These are phyloP conservation scores for Lactarius tabidus DNA, from an alignment of 768 basidiomycete species.

Conservation along the genomic window DNA sequence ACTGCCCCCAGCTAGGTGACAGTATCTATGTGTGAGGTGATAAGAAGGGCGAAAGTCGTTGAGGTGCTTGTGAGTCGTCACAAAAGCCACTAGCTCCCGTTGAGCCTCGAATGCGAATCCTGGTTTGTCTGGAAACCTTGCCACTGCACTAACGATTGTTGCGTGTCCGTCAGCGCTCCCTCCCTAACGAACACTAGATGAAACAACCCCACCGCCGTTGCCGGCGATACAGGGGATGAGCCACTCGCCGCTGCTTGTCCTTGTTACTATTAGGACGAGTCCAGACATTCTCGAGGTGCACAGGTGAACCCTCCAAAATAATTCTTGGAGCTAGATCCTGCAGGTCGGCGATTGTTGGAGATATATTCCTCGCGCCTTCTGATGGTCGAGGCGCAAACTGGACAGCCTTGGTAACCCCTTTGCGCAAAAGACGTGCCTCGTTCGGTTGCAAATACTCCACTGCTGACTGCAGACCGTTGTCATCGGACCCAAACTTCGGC, in stretches of 20 bases:
- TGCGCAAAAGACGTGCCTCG: constrained; percentile 36
- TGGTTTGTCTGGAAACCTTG: not conserved
- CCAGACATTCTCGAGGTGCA: not conserved
- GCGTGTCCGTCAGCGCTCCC: not conserved
- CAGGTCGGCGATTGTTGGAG: constrained; percentile 15
- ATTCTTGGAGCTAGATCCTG: not conserved
- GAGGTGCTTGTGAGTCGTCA: constrained; percentile 1
- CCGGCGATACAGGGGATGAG: not conserved
- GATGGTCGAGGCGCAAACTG: constrained; percentile 26
- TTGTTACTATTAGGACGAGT: not conserved
- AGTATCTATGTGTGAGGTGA: constrained; percentile 13
- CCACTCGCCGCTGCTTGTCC: not conserved
- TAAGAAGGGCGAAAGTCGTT: constrained; percentile 1
- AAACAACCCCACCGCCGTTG: not conserved
- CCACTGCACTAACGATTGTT: not conserved
- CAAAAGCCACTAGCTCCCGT: not conserved
- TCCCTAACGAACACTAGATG: not conserved
- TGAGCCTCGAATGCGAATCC: not conserved
- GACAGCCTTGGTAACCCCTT: constrained; percentile 33
- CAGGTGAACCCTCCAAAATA: not conserved
- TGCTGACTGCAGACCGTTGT: constrained; percentile 5
- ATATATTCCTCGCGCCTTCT: constrained; percentile 16
- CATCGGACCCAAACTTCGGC: constrained; percentile 6
- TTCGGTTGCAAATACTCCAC: constrained; percentile 41
- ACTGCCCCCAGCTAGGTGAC: constrained; percentile 3